Evolutionary conservation across 768 basidiomycete genomes (phyloP).

Genomic region (Russula abietina): DNA sequence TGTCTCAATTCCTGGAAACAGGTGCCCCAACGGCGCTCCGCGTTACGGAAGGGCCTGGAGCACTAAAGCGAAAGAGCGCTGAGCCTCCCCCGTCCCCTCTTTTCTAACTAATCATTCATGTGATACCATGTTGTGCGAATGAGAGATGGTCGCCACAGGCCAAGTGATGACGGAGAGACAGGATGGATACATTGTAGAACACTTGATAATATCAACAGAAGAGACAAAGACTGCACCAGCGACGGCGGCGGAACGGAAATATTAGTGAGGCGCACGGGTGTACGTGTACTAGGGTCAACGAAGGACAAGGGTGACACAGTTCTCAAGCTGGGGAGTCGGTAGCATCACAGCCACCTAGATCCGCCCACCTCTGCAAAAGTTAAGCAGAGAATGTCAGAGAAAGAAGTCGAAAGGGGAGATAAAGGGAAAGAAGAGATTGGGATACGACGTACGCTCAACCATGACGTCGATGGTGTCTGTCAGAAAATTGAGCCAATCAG

Average conservation of each 20-base stretch:
- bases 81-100: not conserved
- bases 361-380: conserved; percentile 60
- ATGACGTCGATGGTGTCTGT: conserved; percentile 92
- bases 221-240: conserved; percentile 9
- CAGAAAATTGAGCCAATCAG: not conserved
- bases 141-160: not conserved
- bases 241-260: not conserved
- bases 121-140: not conserved
- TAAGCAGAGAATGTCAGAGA: not conserved
- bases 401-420: conserved; percentile 9
- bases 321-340: conserved; percentile 10
- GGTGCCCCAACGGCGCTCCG: conserved; percentile 14
- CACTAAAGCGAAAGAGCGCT: not conserved
- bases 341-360: conserved; percentile 36
- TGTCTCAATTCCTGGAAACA: not conserved
- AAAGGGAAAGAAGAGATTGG: conserved; percentile 4
- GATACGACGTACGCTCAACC: conserved; percentile 76
- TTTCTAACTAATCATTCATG: not conserved
- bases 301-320: conserved; percentile 3
- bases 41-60: not conserved
- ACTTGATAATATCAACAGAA: conserved; percentile 21
- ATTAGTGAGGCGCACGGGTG: conserved; percentile 16
- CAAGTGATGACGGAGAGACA: not conserved
- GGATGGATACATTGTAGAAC: conserved; percentile 22
- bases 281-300: conserved; percentile 15